Evolutionary conservation across 306 rosid genomes (phyloP).

Genomic region (Argentina anserina): DNA sequence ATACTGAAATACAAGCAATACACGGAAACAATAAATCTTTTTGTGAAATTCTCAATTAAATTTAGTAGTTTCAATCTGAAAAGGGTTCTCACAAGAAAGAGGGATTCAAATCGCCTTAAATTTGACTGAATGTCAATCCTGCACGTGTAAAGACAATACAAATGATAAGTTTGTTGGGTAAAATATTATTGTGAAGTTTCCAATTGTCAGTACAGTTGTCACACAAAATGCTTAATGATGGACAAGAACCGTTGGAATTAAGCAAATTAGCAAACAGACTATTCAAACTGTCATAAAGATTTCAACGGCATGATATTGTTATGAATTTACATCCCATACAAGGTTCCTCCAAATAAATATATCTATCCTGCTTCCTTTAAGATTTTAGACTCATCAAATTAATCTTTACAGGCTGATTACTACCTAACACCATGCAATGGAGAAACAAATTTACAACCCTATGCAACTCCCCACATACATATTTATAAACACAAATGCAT

Average conservation of each 20-base stretch:
- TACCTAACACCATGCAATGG: background rate
- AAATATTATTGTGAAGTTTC: background rate
- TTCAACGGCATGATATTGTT: background rate
- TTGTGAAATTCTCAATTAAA: constrained; percentile 13
- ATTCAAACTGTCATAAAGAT: background rate
- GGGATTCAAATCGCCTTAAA: constrained; percentile 70
- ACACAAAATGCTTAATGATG: background rate
- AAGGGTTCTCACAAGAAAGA: constrained; percentile 65
- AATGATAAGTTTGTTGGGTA: background rate
- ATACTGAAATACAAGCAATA: constrained; percentile 52
- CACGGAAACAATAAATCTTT: constrained; percentile 8
- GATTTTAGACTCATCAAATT: background rate
- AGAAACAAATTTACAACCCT: background rate
- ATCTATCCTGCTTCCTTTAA: background rate
- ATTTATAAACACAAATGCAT: background rate
- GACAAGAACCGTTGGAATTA: background rate
- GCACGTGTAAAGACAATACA: constrained; percentile 28
- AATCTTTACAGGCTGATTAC: background rate
- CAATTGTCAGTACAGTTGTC: background rate
- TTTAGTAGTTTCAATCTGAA: constrained; percentile 11
- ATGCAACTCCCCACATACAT: background rate
- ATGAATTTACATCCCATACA: background rate
- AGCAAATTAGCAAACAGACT: background rate
- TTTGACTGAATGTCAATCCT: constrained; percentile 97
- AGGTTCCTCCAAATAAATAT: background rate